These are phyloP conservation scores for Glebionis coronaria DNA, from an alignment of 129 eudicot species.

Conservation along the genomic window DNA sequence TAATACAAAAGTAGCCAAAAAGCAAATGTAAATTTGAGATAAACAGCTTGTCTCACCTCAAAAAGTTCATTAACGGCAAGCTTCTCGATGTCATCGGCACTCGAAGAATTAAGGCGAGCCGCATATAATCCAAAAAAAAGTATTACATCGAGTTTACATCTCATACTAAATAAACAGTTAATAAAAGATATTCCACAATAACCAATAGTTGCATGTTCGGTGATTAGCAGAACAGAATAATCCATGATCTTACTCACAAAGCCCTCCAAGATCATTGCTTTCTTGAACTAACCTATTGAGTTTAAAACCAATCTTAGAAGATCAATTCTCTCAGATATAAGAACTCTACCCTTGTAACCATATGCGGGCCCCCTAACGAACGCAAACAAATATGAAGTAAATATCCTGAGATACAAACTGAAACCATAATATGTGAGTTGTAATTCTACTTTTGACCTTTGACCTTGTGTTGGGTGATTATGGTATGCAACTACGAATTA, in stretches of 20 bases:
- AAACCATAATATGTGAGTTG: too few species aligned
- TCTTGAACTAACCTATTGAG: constrained; percentile 77
- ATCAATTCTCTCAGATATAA: constrained; percentile 78
- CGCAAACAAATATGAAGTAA: background rate
- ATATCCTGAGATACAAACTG: too few species aligned
- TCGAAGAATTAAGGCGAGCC: constrained; percentile 80
- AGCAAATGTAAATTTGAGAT: too few species aligned
- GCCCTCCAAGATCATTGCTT: constrained; percentile 92
- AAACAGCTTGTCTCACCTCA: constrained; percentile 44
- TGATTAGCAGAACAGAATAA: constrained; percentile 81
- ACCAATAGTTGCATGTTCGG: background rate
- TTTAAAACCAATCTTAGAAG: constrained; percentile 90
- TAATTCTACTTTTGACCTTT: too few species aligned
- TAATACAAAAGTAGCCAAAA: background rate
- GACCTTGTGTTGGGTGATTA: too few species aligned
- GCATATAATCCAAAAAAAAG: constrained; percentile 12
- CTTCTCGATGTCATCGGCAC: constrained; percentile 66
- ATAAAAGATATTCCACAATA: background rate
- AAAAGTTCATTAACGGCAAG: constrained; percentile 75
- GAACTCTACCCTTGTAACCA: constrained; percentile 81
- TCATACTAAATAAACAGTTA: too few species aligned
- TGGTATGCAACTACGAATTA: too few species aligned
- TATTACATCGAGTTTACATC: too few species aligned
- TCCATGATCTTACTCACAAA: constrained; percentile 83
- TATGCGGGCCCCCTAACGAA: constrained; percentile 63